A percentile compares a stretch with the other conserved stretches of the same genome.
phyloP scores from a whole-genome alignment of 2,329 filamentous ascomycete species.

The Xylariaceae sp. region DNA sequence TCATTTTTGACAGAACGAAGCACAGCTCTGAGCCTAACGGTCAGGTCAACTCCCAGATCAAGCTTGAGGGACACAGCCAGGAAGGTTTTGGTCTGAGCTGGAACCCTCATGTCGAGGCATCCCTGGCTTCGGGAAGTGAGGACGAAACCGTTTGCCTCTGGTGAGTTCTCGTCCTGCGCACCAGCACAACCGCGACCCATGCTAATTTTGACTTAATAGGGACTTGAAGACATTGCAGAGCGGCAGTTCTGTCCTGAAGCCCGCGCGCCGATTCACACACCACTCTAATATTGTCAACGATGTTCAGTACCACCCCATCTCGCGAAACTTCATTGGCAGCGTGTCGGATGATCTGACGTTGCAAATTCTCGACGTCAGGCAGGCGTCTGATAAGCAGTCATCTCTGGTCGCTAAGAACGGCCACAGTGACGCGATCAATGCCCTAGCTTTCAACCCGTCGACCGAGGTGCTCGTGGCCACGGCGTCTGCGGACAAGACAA shows the following conservation, averaged over 20 bases:
- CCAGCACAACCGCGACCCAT: no score
- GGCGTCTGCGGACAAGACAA: slow-evolving; percentile 90
- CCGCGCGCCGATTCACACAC: slow-evolving; percentile 74
- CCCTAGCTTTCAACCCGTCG: slow-evolving; percentile 88
- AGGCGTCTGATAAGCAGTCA: slow-evolving; percentile 59
- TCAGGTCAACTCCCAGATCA: slow-evolving; percentile 75
- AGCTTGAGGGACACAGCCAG: slow-evolving; percentile 75
- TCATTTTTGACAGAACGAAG: slow-evolving; percentile 95
- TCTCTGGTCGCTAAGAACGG: slow-evolving; percentile 67
- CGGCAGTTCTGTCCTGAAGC: slow-evolving; percentile 65
- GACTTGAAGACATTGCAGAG: slow-evolving; percentile 74
- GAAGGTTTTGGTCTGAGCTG: slow-evolving; percentile 93
- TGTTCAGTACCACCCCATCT: slow-evolving; percentile 88
- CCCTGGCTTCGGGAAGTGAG: slow-evolving; percentile 85
- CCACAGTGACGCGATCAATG: slow-evolving; percentile 90
- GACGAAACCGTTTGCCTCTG: slow-evolving; percentile 89
- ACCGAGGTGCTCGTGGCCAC: slow-evolving; percentile 90
- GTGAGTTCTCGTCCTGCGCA: no score
- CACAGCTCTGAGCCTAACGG: slow-evolving; percentile 75
- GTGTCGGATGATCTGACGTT: slow-evolving; percentile 94
- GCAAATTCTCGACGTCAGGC: slow-evolving; percentile 85
- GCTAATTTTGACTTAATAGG: no score
- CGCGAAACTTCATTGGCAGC: slow-evolving; percentile 80
- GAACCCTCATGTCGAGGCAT: slow-evolving; percentile 79
- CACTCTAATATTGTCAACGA: slow-evolving; percentile 94